Evolutionary conservation across 306 rosid species (phyloP).

Genomic region (Gleditsia sinensis): DNA sequence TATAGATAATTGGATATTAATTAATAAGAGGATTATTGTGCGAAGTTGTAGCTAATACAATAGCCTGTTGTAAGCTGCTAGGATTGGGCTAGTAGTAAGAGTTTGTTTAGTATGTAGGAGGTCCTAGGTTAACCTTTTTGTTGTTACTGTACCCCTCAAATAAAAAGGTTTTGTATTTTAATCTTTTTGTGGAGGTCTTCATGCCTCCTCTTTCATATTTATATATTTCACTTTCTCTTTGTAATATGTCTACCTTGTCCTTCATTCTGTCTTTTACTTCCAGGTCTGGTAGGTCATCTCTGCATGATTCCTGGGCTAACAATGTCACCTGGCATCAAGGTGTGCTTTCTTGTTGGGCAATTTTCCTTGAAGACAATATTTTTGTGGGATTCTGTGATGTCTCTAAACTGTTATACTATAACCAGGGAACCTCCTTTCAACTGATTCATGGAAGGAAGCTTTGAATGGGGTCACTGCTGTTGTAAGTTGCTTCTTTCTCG

Average conservation of each 20-base stretch:
- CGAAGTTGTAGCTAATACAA: not conserved
- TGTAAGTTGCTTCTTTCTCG: conserved; percentile 56
- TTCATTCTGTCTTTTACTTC: conserved; percentile 29
- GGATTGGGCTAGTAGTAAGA: not conserved
- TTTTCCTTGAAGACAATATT: conserved; percentile 27
- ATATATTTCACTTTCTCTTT: not conserved
- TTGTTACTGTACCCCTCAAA: not conserved
- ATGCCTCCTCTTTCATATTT: not conserved
- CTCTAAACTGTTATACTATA: conserved; percentile 34
- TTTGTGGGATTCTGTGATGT: conserved; percentile 24
- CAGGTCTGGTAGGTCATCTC: conserved; percentile 91
- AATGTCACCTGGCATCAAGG: conserved; percentile 83
- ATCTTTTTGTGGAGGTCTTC: not conserved
- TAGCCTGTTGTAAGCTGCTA: not conserved
- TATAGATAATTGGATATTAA: not conserved
- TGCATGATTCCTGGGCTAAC: conserved; percentile 80
- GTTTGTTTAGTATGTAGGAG: not conserved
- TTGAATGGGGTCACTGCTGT: conserved; percentile 81
- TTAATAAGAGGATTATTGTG: conserved; percentile 1
- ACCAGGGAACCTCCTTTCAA: conserved; percentile 83
- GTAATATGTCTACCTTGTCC: conserved; percentile 11
- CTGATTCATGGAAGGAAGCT: conserved; percentile 86
- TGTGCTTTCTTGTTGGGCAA: conserved; percentile 34
- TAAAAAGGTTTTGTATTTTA: not conserved
- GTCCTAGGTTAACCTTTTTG: not conserved